phyloP scores from a whole-genome alignment of 2,329 filamentous ascomycete species.

The Penicillium brevicompactum region DNA sequence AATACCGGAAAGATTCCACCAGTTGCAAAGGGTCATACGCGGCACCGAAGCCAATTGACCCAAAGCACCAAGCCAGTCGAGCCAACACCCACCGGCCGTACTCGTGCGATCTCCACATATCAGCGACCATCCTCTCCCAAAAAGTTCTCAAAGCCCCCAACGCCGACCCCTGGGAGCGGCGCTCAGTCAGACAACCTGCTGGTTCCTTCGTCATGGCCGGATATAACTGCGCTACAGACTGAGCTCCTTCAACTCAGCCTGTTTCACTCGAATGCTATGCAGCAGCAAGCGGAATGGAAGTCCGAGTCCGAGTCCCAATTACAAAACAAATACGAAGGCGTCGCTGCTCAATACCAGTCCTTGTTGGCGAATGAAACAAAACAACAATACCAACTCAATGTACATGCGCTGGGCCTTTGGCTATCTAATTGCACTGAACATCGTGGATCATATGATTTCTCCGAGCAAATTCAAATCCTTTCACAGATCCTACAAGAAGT shows the following conservation, averaged over 20 bases:
- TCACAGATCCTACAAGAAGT: conserved; percentile 44
- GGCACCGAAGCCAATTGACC: conserved; percentile 40
- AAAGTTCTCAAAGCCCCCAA: conserved; percentile 34
- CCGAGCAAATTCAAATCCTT: conserved; percentile 41
- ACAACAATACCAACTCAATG: conserved; percentile 36
- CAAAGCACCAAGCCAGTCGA: conserved; percentile 20
- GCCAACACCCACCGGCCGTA: conserved; percentile 21
- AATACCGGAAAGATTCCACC: conserved; percentile 20
- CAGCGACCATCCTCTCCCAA: conserved; percentile 44
- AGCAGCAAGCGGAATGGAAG: conserved; percentile 35
- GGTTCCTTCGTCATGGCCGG: conserved; percentile 35
- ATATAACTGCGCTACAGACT: conserved; percentile 41
- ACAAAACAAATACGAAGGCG: conserved; percentile 37
- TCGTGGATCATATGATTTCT: conserved; percentile 31
- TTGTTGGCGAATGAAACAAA: conserved; percentile 36
- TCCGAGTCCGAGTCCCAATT: conserved; percentile 31
- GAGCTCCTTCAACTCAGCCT: conserved; percentile 49
- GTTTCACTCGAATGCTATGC: conserved; percentile 36
- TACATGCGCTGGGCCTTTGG: conserved; percentile 38
- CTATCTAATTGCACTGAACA: conserved; percentile 33
- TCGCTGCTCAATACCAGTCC: conserved; percentile 37
- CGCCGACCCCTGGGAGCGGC: conserved; percentile 16
- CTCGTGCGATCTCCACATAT: conserved; percentile 37
- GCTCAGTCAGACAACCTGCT: conserved; percentile 21
- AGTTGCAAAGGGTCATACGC: conserved; percentile 29